Evolutionary conservation across 306 rosid species (phyloP).

Genomic region (Rosa chinensis): DNA sequence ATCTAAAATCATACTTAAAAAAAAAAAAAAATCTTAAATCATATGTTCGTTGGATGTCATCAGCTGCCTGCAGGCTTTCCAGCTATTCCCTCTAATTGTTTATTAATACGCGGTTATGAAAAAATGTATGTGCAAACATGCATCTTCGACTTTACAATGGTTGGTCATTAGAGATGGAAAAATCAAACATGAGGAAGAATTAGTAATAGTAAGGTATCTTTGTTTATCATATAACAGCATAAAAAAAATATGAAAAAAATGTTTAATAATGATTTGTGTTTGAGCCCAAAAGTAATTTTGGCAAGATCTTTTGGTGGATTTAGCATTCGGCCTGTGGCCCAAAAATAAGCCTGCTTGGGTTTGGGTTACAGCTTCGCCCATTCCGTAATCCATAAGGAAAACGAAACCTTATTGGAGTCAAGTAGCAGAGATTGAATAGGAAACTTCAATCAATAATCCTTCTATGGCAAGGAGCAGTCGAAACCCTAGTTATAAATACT

Average conservation of each 20-base stretch:
- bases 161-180: not conserved
- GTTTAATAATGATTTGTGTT: not conserved
- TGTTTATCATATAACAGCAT: not conserved
- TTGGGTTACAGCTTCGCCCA: too few species aligned
- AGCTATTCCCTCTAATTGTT: not conserved
- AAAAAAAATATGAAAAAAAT: not conserved
- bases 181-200: not conserved
- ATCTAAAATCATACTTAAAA: not conserved
- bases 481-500: too few species aligned
- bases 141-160: constrained; percentile 3
- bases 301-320: too few species aligned
- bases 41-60: not conserved
- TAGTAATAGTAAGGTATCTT: not conserved
- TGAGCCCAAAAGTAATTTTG: too few species aligned
- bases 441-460: too few species aligned
- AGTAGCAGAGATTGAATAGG: too few species aligned
- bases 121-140: not conserved
- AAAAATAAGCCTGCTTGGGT: too few species aligned
- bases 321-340: too few species aligned
- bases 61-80: constrained; percentile 1
- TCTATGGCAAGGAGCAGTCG: too few species aligned
- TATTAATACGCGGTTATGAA: not conserved
- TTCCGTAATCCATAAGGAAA: too few species aligned
- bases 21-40: not conserved
- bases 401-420: too few species aligned